A percentile compares a stretch with the other conserved stretches of the same genome.
phyloP scores from a whole-genome alignment of 2,329 filamentous ascomycete species.

The Claviceps sp. region DNA sequence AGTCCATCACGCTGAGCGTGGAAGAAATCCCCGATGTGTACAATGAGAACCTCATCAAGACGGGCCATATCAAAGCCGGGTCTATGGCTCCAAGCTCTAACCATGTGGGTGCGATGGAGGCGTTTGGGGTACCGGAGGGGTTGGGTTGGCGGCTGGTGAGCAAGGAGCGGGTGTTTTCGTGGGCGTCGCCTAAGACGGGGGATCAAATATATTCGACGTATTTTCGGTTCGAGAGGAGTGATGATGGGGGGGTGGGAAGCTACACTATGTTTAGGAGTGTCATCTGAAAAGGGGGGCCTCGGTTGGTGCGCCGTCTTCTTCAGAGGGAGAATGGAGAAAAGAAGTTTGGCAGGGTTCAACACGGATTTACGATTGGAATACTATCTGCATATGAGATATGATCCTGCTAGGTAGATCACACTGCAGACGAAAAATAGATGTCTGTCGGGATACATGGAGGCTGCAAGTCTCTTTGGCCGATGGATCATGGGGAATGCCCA shows the following conservation, averaged over 20 bases:
- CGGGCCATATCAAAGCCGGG: neutral
- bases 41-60: neutral
- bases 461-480: too few species aligned
- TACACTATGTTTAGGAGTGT: neutral
- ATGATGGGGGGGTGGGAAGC: neutral
- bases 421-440: too few species aligned
- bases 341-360: too few species aligned
- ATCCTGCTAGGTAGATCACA: too few species aligned
- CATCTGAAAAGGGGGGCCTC: too few species aligned
- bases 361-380: too few species aligned
- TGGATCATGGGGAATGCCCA: too few species aligned
- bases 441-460: too few species aligned
- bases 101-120: neutral
- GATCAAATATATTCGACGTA: neutral
- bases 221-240: neutral
- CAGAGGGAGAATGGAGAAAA: too few species aligned
- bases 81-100: neutral
- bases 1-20: slow-evolving; percentile 1
- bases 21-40: neutral
- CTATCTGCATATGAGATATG: too few species aligned
- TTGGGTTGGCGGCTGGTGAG: neutral
- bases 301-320: too few species aligned
- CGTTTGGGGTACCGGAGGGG: neutral
- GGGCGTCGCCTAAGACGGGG: neutral
- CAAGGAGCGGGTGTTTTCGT: neutral